Percentiles rank a stretch among this genome's conserved stretches.
Conservation (phyloP, 1,139 yeast species). For the Groenewaldozyma sp. region DNA sequence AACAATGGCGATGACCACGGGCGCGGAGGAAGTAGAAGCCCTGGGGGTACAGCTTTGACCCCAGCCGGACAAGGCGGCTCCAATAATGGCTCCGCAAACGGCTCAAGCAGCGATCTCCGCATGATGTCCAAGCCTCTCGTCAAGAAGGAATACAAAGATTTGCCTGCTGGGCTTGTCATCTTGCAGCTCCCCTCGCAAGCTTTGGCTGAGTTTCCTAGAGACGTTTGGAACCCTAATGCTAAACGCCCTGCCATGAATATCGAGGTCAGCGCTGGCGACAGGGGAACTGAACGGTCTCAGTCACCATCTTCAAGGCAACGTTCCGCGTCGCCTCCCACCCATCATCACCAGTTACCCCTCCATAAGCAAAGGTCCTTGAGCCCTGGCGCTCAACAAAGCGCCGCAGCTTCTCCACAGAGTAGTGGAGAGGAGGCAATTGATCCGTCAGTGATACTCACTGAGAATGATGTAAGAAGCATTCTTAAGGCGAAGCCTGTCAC, state of each 20-base stretch:
- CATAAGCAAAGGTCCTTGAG: conserved; percentile 1
- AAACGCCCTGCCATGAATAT: conserved; percentile 21
- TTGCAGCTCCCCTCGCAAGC: conserved; percentile 56
- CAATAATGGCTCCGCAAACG: conserved; percentile 1
- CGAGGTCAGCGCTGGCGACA: conserved; percentile 32
- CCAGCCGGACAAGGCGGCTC: background rate
- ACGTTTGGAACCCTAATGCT: conserved; percentile 75
- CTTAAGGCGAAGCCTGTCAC: conserved; percentile 56
- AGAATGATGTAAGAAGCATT: conserved; percentile 59
- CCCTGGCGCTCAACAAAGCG: conserved; percentile 3
- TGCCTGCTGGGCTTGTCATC: conserved; percentile 58
- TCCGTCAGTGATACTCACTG: conserved; percentile 42
- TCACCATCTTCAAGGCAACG: conserved; percentile 22
- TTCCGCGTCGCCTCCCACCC: conserved; percentile 27
- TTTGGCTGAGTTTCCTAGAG: conserved; percentile 60
- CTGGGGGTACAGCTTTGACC: background rate
- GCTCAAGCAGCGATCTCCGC: conserved; percentile 14
- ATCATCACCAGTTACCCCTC: no score
- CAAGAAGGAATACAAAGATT: conserved; percentile 26
- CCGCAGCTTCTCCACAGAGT: conserved; percentile 7
- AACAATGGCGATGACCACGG: no score
- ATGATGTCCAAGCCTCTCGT: conserved; percentile 18
- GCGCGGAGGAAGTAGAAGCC: conserved; percentile 10
- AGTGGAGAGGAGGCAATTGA: conserved; percentile 19
- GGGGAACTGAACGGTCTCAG: conserved; percentile 29